Base-by-base conservation (phyloP, 208 protist genomes). In the Acanthamoeba castellanii region DNA sequence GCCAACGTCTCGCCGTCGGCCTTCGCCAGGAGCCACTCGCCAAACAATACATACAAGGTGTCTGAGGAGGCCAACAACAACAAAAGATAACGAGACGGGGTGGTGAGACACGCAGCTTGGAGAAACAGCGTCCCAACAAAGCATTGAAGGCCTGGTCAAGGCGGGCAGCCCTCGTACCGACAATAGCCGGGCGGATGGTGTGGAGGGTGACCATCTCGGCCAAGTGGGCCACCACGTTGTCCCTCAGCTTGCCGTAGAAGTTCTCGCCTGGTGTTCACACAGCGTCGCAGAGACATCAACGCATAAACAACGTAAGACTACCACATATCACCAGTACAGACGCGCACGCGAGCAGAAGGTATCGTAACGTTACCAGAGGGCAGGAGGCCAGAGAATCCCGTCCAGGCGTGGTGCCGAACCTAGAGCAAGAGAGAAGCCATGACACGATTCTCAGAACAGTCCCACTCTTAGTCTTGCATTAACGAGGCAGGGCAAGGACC, bases 371-470 rank as follows among this genome's bases (percentile, higher is more conserved):
- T 70, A 81, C 72, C 72, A 20, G 72, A 81, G 18, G 72, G 72
- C 72, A 81, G 18, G 37, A 81, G 72, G 13, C 72, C 72, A 32
- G 72, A 81, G 72, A 81, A 81, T 25, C 72, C 72, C 0, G 72
- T 81, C 72, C 72, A 50, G 72, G 72, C 72, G 72, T 81, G 72
- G 37, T 81, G 72, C 72, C 72, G 72, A 25, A 81, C 72, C 37
- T 81, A 22, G 61, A 30, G 1, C 22, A 22, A 9, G 61, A 13
- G 52, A 22, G 52, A 22, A 59, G 52, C 16, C 16, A 22, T 22
- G 52, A 64, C 20, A 11, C 11, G 57, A 64, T 64, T 42, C 2
- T 42, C 0, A 47, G 45, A 47, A 47, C 55, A 42, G 37, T 42
- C 37, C 37, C 37, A 42, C 37, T 42, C 37, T 3, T 42, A 42